Conservation (phyloP, 306 rosid species). For the Bauhinia variegata region DNA sequence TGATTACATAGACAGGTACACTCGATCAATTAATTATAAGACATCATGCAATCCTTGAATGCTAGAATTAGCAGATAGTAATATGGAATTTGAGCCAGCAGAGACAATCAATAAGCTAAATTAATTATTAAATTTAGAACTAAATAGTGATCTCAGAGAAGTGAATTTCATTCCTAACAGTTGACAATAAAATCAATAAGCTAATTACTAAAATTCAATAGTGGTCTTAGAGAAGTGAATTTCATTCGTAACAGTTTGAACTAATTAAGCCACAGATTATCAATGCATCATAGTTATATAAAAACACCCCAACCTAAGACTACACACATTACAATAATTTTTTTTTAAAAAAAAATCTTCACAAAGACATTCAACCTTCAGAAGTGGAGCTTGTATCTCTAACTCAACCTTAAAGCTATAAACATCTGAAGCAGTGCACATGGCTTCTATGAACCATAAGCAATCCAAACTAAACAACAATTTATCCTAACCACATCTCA, state of each 20-base stretch:
- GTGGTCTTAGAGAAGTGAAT: neutral
- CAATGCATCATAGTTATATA: too few relatives aligned
- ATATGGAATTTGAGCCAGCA: constrained; percentile 17
- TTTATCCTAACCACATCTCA: neutral
- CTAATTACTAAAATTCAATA: neutral
- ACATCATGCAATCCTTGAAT: constrained; percentile 20
- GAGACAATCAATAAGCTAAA: neutral
- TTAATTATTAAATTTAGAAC: neutral
- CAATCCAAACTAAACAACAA: neutral
- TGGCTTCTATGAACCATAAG: neutral
- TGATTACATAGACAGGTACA: neutral
- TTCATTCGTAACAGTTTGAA: neutral
- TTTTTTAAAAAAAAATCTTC: too few relatives aligned
- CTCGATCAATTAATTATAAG: too few relatives aligned
- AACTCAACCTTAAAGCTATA: neutral
- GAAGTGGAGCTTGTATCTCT: neutral
- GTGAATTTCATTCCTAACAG: neutral
- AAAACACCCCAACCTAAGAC: too few relatives aligned
- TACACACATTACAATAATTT: too few relatives aligned
- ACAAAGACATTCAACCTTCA: too few relatives aligned
- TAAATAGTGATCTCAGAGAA: neutral
- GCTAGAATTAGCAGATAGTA: constrained; percentile 4
- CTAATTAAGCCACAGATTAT: too few relatives aligned
- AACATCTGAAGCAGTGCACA: too few relatives aligned
- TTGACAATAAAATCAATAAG: too few relatives aligned